Conservation (phyloP, 805 yeast genomes). For the Cyberlindnera euphorbiiphila region DNA sequence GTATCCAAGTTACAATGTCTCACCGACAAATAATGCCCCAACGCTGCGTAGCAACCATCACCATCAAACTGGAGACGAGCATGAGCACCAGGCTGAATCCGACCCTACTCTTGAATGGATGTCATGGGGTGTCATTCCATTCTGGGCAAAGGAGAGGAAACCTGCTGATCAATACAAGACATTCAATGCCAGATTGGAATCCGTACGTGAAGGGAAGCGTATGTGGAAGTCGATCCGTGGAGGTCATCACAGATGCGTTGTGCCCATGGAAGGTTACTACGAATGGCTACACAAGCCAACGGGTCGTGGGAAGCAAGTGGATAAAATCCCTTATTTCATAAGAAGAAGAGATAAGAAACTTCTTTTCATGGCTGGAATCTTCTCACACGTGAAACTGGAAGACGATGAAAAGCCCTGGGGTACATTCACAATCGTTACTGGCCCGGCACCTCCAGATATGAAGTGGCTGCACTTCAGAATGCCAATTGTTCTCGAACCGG, state of each 20-base stretch:
- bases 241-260: slow-evolving; percentile 44
- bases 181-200: slow-evolving; percentile 75
- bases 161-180: slow-evolving; percentile 40
- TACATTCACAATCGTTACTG: slow-evolving; percentile 71
- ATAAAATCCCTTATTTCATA: slow-evolving; percentile 64
- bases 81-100: neutral
- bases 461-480: slow-evolving; percentile 73
- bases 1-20: slow-evolving; percentile 49
- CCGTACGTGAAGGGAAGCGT: slow-evolving; percentile 41
- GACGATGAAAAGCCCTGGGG: slow-evolving; percentile 29
- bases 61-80: neutral
- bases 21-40: slow-evolving; percentile 54
- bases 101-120: slow-evolving; percentile 42
- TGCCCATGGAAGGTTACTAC: slow-evolving; percentile 80
- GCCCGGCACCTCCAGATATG: slow-evolving; percentile 58
- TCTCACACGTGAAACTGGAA: slow-evolving; percentile 24
- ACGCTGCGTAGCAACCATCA: slow-evolving; percentile 26
- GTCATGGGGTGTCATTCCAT: slow-evolving; percentile 81
- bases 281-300: slow-evolving; percentile 57
- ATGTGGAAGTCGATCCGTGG: slow-evolving; percentile 53
- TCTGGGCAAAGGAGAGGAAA: slow-evolving; percentile 47
- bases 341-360: slow-evolving; percentile 48
- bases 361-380: slow-evolving; percentile 65
- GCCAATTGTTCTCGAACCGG: slow-evolving; percentile 68
- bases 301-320: slow-evolving; percentile 30